Base-by-base conservation (phyloP, 2,329 filamentous ascomycete genomes). In the Xylogone sp. region DNA sequence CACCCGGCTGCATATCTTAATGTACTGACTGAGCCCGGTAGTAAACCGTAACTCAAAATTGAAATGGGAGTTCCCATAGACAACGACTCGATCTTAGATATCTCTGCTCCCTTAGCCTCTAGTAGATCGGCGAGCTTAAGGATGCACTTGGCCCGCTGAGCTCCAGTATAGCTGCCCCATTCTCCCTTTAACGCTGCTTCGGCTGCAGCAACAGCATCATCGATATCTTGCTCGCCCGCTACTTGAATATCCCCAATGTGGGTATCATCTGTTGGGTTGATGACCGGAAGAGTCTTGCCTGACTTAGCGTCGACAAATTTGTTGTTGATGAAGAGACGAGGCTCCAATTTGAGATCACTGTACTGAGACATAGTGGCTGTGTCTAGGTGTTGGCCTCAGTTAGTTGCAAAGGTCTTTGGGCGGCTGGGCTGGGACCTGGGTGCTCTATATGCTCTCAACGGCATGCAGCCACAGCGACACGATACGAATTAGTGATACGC, bases 1-100 rank as follows among this genome's bases (percentile, higher is more conserved):
- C 79, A 86, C 51, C 83, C 83, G 62, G 76, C 83, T 66, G 90
- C 91, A 75, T 90, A 96, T 69, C 90, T 82, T 64, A 96, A 71
- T 72, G 80, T 85, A 65, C 77, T 83, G 57, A 80, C 75, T 19
- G 46, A 34, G 5, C 34, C 34, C n/a, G 34, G 34, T 5, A 39
- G 10, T 16, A 39, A 16, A 5, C 34, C 34, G n/a, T 39, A 39
- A 16, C n/a, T 39, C n/a, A 18, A 39, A 3, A 48, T 27, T 6
- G 29, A 48, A 19, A 42, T 48, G 6, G 46, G 46, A 10, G 19
- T 18, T 13, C 46, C 46, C 29, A 48, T 48, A 6, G 46, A 27
- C 8, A 48, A 10, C 3, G 27, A 39, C 10, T 48, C 46, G n/a
- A 48, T 27, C 18, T 20, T 34, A 7, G 24, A 24, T 16, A 48